A percentile compares a stretch with the other conserved stretches of the same genome.
These are phyloP conservation scores for Populus tremula DNA, from an alignment of 345 rosid genomes.

Conservation along the genomic window DNA sequence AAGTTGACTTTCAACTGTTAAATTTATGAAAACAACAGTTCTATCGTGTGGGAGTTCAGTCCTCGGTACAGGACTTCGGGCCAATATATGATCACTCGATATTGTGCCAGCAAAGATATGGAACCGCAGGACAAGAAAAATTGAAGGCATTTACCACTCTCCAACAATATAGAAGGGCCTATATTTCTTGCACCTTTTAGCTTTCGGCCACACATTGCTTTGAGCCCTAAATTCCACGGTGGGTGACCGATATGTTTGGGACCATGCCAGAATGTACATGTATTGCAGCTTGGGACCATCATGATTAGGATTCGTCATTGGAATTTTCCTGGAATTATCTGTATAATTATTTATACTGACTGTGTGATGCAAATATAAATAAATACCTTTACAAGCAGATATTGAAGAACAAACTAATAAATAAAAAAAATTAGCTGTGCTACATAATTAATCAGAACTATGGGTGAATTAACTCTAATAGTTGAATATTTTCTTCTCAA, in stretches of 20 bases:
- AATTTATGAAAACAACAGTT: too few relatives aligned
- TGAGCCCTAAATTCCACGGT: slow-evolving; percentile 21
- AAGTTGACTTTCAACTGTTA: too few relatives aligned
- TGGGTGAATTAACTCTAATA: too few relatives aligned
- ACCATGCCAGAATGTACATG: slow-evolving; percentile 1
- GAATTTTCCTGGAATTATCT: background rate
- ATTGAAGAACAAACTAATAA: background rate
- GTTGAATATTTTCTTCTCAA: too few relatives aligned
- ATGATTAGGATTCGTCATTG: background rate
- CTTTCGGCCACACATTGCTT: slow-evolving; percentile 4
- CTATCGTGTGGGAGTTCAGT: background rate
- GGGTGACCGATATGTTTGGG: slow-evolving; percentile 26
- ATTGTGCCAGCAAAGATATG: background rate
- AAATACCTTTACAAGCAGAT: background rate
- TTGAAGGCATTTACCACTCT: background rate
- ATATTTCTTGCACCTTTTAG: background rate
- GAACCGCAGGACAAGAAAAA: background rate
- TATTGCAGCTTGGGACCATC: slow-evolving; percentile 19
- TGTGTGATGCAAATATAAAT: background rate
- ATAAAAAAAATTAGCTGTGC: too few relatives aligned
- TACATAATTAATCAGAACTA: too few relatives aligned
- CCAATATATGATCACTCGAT: background rate
- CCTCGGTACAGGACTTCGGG: too few relatives aligned
- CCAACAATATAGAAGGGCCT: too few relatives aligned
- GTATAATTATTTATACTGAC: background rate